Evolutionary conservation across 2,329 filamentous ascomycete species (phyloP), one percentile per base, ranked within the genome.

Genomic region (Phyllachora maydis): DNA sequence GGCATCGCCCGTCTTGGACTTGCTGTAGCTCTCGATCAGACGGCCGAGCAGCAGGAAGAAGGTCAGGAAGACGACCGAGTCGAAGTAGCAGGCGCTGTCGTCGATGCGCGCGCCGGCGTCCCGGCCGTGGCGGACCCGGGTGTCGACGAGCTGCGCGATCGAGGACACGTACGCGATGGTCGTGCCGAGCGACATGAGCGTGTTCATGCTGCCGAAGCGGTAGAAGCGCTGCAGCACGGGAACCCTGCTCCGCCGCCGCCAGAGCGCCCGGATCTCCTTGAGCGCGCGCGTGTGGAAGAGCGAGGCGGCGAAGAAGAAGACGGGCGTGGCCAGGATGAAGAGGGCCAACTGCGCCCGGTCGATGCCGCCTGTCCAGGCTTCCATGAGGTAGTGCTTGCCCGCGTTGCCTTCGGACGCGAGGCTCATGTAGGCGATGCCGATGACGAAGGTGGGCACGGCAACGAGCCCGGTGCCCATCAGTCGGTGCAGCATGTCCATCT

Each of bases 201-300:
- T 74, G 41, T 91, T 91, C 83, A 93, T 93, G 51, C 82, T 92
- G 6, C 83, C 83, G 38, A 93, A 93, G n/a, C 76, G 70, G 43
- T 82, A 81, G 39, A 93, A 83, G 9, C 83, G 60, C 34, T 73
- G 64, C 10, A 77, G 36, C 4, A 90, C 42, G 0, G 79, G 76
- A 1, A 72, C 72, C 18, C 61, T 65, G 40, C 79, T 91, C 14
- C 68, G 65, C 3, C 54, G 67, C 12, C 74, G 62, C 83, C 83
- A 93, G 31, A 92, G 54, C 0, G 69, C 59, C 30, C 58, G 57
- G 8, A 93, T 50, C 37, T 92, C 83, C 41, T 82, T 88, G 33
- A 82, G 42, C 1, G 79, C 76, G 19, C 77, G 63, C 8, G 59
- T 47, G 40, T 93, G 85, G 43, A 93, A 93, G 2, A 82, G 58